These are phyloP conservation scores for Aspergillus cejpii DNA, from an alignment of 2,329 filamentous ascomycete species.

Conservation along the genomic window DNA sequence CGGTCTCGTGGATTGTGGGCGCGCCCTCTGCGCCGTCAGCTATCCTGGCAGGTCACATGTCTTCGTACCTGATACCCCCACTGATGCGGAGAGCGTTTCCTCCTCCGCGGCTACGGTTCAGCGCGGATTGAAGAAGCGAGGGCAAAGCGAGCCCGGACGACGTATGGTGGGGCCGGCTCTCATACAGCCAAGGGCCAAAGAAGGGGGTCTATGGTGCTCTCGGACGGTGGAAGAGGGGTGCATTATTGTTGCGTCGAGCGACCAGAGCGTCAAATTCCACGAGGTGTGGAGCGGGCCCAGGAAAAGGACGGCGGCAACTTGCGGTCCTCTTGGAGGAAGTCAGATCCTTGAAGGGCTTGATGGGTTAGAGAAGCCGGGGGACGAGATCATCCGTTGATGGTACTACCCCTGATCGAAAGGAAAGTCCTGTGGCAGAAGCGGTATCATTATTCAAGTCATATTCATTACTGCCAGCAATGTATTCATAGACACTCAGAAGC, in stretches of 20 bases:
- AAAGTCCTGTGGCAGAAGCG: not conserved
- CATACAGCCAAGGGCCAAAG: conserved; percentile 35
- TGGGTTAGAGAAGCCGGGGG: conserved; percentile 56
- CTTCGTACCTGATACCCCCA: conserved; percentile 10
- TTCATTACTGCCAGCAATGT: not conserved
- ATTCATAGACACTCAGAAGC: not conserved
- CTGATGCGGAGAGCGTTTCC: conserved; percentile 11
- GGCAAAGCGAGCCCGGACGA: conserved; percentile 4
- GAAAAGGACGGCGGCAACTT: conserved; percentile 48
- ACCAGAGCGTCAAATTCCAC: conserved; percentile 90
- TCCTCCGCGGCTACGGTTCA: conserved; percentile 8
- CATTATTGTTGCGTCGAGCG: conserved; percentile 84
- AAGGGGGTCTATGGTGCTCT: conserved; percentile 51
- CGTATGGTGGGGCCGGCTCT: conserved; percentile 17
- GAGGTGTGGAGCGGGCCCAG: conserved; percentile 74
- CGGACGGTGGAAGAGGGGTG: conserved; percentile 65
- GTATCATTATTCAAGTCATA: not conserved
- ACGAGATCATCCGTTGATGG: conserved; percentile 60
- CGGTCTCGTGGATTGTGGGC: conserved; percentile 33
- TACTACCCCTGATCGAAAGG: no score
- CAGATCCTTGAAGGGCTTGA: conserved; percentile 77
- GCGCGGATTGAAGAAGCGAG: conserved; percentile 1
- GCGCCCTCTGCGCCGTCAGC: conserved; percentile 75
- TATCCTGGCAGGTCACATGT: conserved; percentile 62
- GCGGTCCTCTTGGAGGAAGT: conserved; percentile 68